Base-by-base conservation (phyloP, 768 basidiomycete genomes). In the Russula olivacea region DNA sequence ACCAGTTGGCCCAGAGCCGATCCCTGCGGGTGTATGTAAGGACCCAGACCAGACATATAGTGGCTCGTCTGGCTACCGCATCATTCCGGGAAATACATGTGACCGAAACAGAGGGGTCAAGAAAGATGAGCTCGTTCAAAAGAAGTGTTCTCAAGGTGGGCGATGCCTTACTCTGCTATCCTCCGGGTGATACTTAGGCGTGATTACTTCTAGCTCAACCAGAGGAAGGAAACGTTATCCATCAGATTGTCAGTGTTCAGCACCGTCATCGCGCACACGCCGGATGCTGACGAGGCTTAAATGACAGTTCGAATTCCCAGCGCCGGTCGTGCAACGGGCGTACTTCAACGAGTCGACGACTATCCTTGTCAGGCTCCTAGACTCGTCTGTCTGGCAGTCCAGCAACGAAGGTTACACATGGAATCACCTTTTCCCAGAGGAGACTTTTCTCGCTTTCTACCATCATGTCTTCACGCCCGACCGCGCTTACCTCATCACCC, bases 391-490 rank as follows among this genome's bases (percentile, higher is more conserved):
- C 58, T 98, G 93, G 93, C 94, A 98, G 76, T 97, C 93, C 1
- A 85, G 84, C 69, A 98, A 94, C 71, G 95, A 99, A 74, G 97
- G 96, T 1, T 93, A 92, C 74, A 86, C 86, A 0, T 99, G 96
- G 95, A 79, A 80, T 48, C 86, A 84, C 63, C 79, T 87, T 15
- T 76, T 72, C 70, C 79, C 83, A 0, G 78, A 76, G 1, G 78
- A 87, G 62, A 81, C 79, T 17, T 89, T 98, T 77, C 75, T 97
- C 40, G 85, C 81, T 0, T 89, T 98, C 74, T 89, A 89, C 69
- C 90, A 95, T 77, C 96, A 99, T 77, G 76, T 80, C 36, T 89
- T 88, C 76, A 74, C 83, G 21, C 67, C 79, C 53, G 91, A 91
- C 64, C 89, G 95, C 12, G 96, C 94, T 3, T 98, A 91, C 75